These are phyloP conservation scores for Coffea canephora DNA, from an alignment of 257 asterid species.

Conservation along the genomic window DNA sequence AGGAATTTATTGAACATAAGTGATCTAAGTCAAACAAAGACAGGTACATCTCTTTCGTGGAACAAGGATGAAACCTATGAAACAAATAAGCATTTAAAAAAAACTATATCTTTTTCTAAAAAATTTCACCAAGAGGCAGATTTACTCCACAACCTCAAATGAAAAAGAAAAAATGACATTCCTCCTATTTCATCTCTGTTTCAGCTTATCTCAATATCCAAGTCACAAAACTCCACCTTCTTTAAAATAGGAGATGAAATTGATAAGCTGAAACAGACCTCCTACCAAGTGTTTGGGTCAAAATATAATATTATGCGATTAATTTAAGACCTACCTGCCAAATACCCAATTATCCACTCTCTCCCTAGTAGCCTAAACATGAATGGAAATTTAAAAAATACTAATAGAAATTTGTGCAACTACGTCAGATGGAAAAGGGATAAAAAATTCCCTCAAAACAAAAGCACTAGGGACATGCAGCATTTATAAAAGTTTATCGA, in stretches of 20 bases:
- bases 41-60: no score
- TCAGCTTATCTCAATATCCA: background rate
- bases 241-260: background rate
- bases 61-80: background rate
- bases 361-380: background rate
- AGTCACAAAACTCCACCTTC: background rate
- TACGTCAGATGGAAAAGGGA: background rate
- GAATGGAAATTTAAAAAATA: background rate
- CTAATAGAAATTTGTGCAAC: background rate
- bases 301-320: background rate
- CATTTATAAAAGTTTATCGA: background rate
- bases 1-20: background rate
- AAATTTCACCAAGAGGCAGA: background rate
- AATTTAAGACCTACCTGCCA: background rate
- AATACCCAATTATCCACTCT: background rate
- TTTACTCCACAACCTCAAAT: background rate
- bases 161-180: background rate
- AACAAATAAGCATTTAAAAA: background rate
- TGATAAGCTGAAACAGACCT: background rate
- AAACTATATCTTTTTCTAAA: background rate
- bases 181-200: background rate
- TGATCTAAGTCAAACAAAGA: background rate
- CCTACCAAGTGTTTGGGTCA: background rate
- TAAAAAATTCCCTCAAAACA: background rate
- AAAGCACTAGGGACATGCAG: background rate